These are phyloP conservation scores for Talaromyces marneffei DNA, from an alignment of 2,329 filamentous ascomycete genomes.

Conservation along the genomic window DNA sequence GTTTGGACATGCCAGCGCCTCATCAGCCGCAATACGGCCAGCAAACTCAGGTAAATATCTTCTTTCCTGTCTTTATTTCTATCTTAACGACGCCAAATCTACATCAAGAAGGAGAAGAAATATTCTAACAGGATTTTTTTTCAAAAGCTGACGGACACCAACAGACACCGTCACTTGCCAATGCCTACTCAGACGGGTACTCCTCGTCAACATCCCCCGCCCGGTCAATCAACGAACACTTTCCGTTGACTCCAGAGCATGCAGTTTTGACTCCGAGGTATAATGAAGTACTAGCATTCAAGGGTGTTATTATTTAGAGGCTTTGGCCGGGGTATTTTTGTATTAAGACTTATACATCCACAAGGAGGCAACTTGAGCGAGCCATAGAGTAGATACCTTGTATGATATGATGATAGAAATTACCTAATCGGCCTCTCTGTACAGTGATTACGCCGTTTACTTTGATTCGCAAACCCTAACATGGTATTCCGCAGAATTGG, in stretches of 20 bases:
- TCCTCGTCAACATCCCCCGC: constrained; percentile 40
- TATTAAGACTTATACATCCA: background rate
- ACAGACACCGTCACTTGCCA: constrained; percentile 34
- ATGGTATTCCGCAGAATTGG: too few species aligned
- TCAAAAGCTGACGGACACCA: constrained; percentile 18
- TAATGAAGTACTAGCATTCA: background rate
- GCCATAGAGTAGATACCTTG: background rate
- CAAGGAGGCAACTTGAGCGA: background rate
- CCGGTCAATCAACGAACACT: constrained; percentile 29
- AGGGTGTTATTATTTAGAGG: background rate
- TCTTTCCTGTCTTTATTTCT: background rate
- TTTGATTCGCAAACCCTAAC: background rate
- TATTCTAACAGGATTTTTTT: constrained; percentile 5
- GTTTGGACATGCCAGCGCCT: constrained; percentile 46
- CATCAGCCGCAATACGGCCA: constrained; percentile 7
- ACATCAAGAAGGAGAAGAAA: background rate
- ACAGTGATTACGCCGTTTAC: background rate
- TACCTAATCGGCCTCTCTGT: background rate
- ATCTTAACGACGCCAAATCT: background rate
- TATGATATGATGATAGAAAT: background rate
- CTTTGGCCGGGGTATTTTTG: too few species aligned
- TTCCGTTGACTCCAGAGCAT: constrained; percentile 40
- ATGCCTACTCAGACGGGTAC: constrained; percentile 36
- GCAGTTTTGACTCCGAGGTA: constrained; percentile 32
- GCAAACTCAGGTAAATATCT: constrained; percentile 40